These are phyloP conservation scores for Gossypium rotundifolium DNA, from an alignment of 345 rosid genomes.

Conservation along the genomic window DNA sequence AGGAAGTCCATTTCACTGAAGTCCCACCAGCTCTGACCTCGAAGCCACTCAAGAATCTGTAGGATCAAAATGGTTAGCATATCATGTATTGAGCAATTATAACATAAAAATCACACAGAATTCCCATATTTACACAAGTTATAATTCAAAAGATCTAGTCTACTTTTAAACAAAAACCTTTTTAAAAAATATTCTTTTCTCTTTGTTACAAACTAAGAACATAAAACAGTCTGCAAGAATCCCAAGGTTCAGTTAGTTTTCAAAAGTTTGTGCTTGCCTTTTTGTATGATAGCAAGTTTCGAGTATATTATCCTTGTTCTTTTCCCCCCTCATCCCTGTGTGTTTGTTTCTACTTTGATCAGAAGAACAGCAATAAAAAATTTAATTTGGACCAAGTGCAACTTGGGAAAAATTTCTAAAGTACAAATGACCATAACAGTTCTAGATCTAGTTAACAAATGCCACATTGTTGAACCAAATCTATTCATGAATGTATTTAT, in stretches of 20 bases:
- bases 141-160: neutral
- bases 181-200: neutral
- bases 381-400: neutral
- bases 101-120: constrained; percentile 3
- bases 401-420: neutral
- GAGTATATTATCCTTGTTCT: neutral
- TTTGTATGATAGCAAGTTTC: neutral
- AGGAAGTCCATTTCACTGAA: constrained; percentile 79
- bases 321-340: neutral
- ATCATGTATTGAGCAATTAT: neutral
- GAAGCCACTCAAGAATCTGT: constrained; percentile 94
- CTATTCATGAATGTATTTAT: neutral
- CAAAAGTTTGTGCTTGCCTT: neutral
- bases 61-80: constrained; percentile 14
- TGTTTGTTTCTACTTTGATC: neutral
- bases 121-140: neutral
- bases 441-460: neutral
- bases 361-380: neutral
- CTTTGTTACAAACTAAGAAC: neutral
- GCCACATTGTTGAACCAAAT: neutral
- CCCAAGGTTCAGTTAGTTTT: neutral
- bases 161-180: neutral
- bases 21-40: constrained; percentile 81
- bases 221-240: neutral
- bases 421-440: neutral